Percentiles rank a stretch among this genome's conserved stretches.
phyloP scores from a whole-genome alignment of 768 basidiomycete genomes.

The Boletus rubropictus region DNA sequence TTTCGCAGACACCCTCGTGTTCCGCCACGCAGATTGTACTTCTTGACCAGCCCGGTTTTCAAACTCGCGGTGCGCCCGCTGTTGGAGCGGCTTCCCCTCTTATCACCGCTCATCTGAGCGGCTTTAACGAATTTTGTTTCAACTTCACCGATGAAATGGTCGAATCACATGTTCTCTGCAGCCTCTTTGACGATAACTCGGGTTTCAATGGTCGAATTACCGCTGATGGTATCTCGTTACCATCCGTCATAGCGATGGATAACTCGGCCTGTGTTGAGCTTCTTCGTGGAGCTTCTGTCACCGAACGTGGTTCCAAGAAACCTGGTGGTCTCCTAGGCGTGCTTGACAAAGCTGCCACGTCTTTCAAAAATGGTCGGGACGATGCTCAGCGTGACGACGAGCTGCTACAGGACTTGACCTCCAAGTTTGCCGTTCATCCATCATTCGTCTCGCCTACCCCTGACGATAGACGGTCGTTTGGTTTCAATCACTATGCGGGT shows the following conservation, averaged over 20 bases:
- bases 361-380: constrained; percentile 48
- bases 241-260: constrained; percentile 46
- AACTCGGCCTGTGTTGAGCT: constrained; percentile 53
- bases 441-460: constrained; percentile 41
- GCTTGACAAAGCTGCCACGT: constrained; percentile 46
- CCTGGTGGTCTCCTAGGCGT: constrained; percentile 56
- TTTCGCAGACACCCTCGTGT: constrained; percentile 35
- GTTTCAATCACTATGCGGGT: constrained; percentile 58
- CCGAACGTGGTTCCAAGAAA: constrained; percentile 42
- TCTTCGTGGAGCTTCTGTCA: constrained; percentile 47
- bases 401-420: constrained; percentile 43
- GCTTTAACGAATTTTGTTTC: constrained; percentile 56
- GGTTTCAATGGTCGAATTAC: constrained; percentile 41
- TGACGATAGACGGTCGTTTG: constrained; percentile 39
- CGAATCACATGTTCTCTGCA: constrained; percentile 52
- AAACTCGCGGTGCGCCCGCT: constrained; percentile 42
- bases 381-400: constrained; percentile 44
- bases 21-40: constrained; percentile 45
- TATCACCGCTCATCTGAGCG: constrained; percentile 50
- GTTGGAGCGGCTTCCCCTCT: constrained; percentile 43
- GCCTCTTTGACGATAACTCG: constrained; percentile 46
- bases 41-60: constrained; percentile 54
- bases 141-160: constrained; percentile 56
- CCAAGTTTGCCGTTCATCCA: constrained; percentile 43
- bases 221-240: constrained; percentile 49